Conservation (phyloP, 164 flowering plant species). For the Liriodendron chinense region DNA sequence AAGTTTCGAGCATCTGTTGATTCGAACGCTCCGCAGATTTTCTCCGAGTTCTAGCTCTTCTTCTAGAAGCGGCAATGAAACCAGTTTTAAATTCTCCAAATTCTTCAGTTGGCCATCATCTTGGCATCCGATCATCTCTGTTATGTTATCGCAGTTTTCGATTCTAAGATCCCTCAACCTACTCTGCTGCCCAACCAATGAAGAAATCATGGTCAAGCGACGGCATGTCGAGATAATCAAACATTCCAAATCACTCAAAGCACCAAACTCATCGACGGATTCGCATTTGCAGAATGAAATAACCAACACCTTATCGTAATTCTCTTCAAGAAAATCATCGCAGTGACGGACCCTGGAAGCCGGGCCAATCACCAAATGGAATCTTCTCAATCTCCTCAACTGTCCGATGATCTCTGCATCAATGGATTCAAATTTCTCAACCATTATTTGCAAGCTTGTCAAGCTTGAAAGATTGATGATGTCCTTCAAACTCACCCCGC, state of each 20-base stretch:
- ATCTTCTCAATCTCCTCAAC: slow-evolving; percentile 6
- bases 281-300: background rate
- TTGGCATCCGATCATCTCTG: background rate
- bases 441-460: slow-evolving; percentile 10
- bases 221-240: background rate
- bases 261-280: background rate
- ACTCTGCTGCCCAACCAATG: background rate
- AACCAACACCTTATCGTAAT: slow-evolving; percentile 1
- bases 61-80: slow-evolving; percentile 1
- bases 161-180: slow-evolving; percentile 1
- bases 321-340: background rate
- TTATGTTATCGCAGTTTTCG: background rate
- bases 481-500: background rate
- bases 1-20: background rate
- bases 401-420: background rate
- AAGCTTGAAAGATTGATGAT: background rate
- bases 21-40: background rate
- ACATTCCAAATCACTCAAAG: slow-evolving; percentile 8
- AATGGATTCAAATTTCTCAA: slow-evolving; percentile 5
- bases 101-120: background rate
- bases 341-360: background rate
- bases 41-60: slow-evolving; percentile 4
- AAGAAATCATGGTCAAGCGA: background rate
- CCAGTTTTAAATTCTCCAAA: slow-evolving; percentile 1
- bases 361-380: background rate